These are phyloP conservation scores for Tuber brumale DNA, from an alignment of 495 filamentous ascomycete species.

Conservation along the genomic window DNA sequence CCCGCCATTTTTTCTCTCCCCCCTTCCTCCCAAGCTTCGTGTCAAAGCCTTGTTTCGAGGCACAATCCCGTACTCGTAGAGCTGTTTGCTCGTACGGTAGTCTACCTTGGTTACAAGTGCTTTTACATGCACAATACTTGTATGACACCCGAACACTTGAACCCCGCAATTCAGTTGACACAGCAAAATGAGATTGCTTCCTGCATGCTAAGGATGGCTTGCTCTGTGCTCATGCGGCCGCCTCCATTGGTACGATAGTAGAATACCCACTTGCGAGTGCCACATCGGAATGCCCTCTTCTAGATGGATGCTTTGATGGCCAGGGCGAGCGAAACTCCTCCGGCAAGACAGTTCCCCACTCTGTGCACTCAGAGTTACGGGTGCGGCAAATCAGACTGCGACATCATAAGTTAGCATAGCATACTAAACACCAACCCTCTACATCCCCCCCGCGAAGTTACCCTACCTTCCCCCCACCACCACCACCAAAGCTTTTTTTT, in stretches of 20 bases:
- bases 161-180: neutral
- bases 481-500: slow-evolving; percentile 2
- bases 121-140: neutral
- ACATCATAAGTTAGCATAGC: neutral
- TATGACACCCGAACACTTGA: neutral
- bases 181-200: neutral
- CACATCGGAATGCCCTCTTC: neutral
- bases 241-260: neutral
- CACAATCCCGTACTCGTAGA: neutral
- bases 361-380: too few relatives aligned
- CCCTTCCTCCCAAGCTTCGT: neutral
- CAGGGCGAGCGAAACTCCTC: neutral
- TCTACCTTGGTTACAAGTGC: neutral
- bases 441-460: neutral
- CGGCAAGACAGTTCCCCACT: neutral
- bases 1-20: neutral
- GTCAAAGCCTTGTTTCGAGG: neutral
- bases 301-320: neutral
- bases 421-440: neutral
- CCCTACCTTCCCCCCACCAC: neutral
- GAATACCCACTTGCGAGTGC: neutral
- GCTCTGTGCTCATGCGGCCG: neutral
- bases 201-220: neutral
- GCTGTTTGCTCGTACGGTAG: neutral
- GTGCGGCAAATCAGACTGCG: too few relatives aligned